A percentile compares a stretch with the other conserved stretches of the same genome.
Conservation (phyloP, 305 asterid species). For the Fraxinus ornus region DNA sequence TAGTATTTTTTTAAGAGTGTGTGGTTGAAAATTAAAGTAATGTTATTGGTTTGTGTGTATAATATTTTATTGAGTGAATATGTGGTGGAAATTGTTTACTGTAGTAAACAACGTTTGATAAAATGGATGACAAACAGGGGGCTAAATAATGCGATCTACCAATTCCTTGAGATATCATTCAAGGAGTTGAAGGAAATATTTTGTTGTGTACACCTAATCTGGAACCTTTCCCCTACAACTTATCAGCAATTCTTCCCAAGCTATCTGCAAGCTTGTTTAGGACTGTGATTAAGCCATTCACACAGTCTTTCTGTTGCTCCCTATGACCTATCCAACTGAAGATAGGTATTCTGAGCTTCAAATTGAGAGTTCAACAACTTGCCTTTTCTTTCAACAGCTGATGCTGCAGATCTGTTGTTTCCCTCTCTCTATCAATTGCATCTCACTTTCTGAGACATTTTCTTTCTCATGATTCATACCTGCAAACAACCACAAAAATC, state of each 20-base stretch:
- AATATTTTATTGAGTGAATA: too few species aligned
- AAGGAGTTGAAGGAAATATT: neutral
- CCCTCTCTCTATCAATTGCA: constrained; percentile 20
- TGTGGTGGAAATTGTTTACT: too few species aligned
- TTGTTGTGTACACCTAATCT: constrained; percentile 10
- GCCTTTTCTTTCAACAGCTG: constrained; percentile 27
- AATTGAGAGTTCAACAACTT: constrained; percentile 34
- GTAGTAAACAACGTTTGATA: too few species aligned
- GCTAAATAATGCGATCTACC: neutral
- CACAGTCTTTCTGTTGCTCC: constrained; percentile 32
- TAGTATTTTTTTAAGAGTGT: too few species aligned
- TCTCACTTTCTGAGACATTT: constrained; percentile 15
- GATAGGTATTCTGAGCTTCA: constrained; percentile 29
- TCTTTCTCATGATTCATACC: constrained; percentile 36
- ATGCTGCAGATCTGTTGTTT: constrained; percentile 19
- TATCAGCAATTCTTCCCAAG: constrained; percentile 40
- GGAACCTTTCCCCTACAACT: constrained; percentile 19
- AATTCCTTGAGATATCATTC: constrained; percentile 11
- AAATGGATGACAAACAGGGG: too few species aligned
- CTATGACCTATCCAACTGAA: constrained; percentile 22
- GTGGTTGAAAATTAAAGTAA: too few species aligned
- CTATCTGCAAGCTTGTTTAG: constrained; percentile 40
- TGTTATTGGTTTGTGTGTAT: too few species aligned
- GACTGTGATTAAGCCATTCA: constrained; percentile 14
- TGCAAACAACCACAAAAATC: neutral